Evolutionary conservation across 1,284 basidiomycete genomes (phyloP).

Genomic region (Cryptococcus sp.): DNA sequence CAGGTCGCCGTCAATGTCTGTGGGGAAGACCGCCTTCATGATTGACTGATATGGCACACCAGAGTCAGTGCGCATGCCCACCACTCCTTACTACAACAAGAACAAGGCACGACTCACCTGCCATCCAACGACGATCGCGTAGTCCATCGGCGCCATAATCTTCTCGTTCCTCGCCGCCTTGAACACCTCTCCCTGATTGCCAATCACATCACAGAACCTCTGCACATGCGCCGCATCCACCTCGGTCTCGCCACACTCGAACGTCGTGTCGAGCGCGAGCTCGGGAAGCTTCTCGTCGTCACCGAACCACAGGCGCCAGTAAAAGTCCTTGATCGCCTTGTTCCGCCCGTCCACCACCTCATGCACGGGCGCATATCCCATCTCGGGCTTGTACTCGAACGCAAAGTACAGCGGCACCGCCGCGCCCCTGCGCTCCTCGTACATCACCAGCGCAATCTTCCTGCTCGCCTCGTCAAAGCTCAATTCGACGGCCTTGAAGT

Average conservation of each 20-base stretch:
- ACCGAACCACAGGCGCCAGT: slow-evolving; percentile 96
- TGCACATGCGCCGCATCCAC: slow-evolving; percentile 75
- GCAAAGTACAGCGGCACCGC: slow-evolving; percentile 76
- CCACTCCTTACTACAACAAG: neutral
- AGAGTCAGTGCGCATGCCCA: slow-evolving; percentile 11
- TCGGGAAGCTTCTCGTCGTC: slow-evolving; percentile 70
- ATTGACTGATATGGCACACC: slow-evolving; percentile 71
- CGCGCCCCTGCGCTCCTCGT: slow-evolving; percentile 75
- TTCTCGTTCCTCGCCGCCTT: slow-evolving; percentile 67
- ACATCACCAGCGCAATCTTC: slow-evolving; percentile 69
- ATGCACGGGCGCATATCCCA: slow-evolving; percentile 89
- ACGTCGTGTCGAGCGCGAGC: slow-evolving; percentile 69
- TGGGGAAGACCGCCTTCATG: slow-evolving; percentile 96
- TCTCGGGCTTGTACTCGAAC: slow-evolving; percentile 83
- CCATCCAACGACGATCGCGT: slow-evolving; percentile 97
- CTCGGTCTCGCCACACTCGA: slow-evolving; percentile 76
- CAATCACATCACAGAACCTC: slow-evolving; percentile 87
- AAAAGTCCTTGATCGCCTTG: slow-evolving; percentile 88
- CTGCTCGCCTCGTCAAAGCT: slow-evolving; percentile 57
- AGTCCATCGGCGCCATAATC: slow-evolving; percentile 93
- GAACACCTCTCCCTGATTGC: slow-evolving; percentile 88
- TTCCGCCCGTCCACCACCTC: slow-evolving; percentile 83
- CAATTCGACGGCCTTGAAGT: slow-evolving; percentile 83
- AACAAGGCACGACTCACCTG: slow-evolving; percentile 67
- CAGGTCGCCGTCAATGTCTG: slow-evolving; percentile 82